A percentile compares a stretch with the other conserved stretches of the same genome.
Conservation (phyloP, 768 basidiomycete species). For the Suillus lakei region DNA sequence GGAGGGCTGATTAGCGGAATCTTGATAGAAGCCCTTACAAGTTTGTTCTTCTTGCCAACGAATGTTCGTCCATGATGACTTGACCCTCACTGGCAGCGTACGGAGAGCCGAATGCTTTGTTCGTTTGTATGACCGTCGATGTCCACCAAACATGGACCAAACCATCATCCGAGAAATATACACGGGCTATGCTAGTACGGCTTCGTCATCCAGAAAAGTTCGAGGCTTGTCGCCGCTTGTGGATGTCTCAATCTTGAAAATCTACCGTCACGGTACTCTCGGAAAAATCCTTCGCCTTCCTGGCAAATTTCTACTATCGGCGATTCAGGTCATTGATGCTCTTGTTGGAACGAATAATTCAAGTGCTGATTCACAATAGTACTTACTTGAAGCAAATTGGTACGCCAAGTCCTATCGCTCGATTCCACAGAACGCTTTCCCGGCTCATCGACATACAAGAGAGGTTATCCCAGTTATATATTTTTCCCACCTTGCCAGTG, state of each 20-base stretch:
- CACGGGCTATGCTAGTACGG: not conserved
- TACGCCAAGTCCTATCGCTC: not conserved
- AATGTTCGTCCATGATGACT: not conserved
- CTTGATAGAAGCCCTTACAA: not conserved
- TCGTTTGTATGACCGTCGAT: not conserved
- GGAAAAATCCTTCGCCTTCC: not conserved
- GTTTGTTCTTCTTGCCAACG: not conserved
- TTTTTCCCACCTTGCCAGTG: not conserved
- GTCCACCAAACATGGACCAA: not conserved
- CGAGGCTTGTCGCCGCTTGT: not conserved
- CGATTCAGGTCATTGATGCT: not conserved
- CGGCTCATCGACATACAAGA: not conserved
- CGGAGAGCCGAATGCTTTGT: not conserved
- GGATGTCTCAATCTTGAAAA: not conserved
- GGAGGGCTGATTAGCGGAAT: not conserved
- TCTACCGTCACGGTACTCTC: not conserved
- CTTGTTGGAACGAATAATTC: not conserved
- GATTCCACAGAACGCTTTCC: not conserved
- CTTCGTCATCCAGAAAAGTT: not conserved
- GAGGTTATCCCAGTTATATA: not conserved
- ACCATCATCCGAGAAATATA: not conserved
- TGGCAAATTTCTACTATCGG: not conserved
- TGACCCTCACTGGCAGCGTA: not conserved
- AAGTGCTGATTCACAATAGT: not conserved
- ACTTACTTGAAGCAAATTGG: not conserved